A percentile compares a stretch with the other conserved stretches of the same genome.
Conservation (phyloP, 192 early-diverging fungal genomes). For the Diversispora eburnea region DNA sequence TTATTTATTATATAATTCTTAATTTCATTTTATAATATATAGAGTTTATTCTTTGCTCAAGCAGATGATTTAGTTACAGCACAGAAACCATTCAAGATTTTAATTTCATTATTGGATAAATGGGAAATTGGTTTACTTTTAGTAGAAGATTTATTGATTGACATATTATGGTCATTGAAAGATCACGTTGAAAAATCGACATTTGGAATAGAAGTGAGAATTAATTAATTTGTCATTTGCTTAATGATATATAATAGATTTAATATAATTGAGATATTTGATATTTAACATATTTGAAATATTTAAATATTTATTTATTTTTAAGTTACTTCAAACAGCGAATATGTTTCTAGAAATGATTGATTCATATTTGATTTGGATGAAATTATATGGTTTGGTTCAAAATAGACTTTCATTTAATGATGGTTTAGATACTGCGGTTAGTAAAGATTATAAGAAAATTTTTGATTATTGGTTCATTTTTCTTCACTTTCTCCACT, state of each 20-base stretch:
- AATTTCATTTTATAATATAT: neutral
- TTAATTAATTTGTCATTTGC: too few relatives aligned
- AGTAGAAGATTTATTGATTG: conserved; percentile 68
- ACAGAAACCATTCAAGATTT: conserved; percentile 70
- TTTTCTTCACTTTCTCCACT: neutral
- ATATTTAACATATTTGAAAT: neutral
- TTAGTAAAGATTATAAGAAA: conserved; percentile 3
- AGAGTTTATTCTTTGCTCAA: conserved; percentile 37
- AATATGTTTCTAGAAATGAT: conserved; percentile 89
- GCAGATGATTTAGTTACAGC: conserved; percentile 41
- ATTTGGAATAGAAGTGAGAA: conserved; percentile 41
- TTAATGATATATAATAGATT: too few relatives aligned
- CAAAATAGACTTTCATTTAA: conserved; percentile 42
- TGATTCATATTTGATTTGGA: conserved; percentile 84
- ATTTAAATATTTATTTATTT: neutral
- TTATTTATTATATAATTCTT: neutral
- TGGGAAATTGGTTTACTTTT: conserved; percentile 77
- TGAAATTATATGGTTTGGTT: conserved; percentile 57
- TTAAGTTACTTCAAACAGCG: conserved; percentile 71
- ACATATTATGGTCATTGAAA: conserved; percentile 66
- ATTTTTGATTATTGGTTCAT: neutral
- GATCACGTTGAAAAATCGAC: conserved; percentile 42
- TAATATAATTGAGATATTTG: neutral
- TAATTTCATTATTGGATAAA: conserved; percentile 85
- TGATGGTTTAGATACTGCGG: conserved; percentile 31